Conservation (phyloP, 192 early-diverging fungal species). For the Umbelopsis ramanniana region DNA sequence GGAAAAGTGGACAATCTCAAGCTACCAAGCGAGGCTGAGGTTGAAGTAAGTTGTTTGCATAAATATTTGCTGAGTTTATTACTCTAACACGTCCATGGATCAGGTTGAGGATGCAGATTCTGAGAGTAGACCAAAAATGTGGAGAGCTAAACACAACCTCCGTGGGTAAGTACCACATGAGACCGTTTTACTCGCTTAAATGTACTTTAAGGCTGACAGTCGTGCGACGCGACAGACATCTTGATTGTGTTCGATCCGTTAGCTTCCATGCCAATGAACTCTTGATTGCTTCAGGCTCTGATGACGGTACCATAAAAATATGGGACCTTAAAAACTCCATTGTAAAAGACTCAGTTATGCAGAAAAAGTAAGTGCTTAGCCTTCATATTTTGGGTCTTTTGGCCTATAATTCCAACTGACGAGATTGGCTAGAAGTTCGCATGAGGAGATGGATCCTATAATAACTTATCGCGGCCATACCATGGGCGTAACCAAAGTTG, state of each 20-base stretch:
- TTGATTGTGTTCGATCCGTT: constrained; percentile 69
- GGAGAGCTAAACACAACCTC: constrained; percentile 63
- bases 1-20: constrained; percentile 19
- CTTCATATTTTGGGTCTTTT: background rate
- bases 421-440: background rate
- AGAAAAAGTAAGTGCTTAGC: constrained; percentile 38
- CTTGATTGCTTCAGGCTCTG: constrained; percentile 70
- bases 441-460: constrained; percentile 66
- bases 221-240: constrained; percentile 52
- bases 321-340: constrained; percentile 66
- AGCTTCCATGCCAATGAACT: constrained; percentile 61
- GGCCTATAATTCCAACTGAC: background rate
- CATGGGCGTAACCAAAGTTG: constrained; percentile 66
- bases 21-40: background rate
- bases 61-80: too few relatives aligned
- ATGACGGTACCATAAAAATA: constrained; percentile 80
- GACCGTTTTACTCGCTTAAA: background rate
- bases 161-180: constrained; percentile 49
- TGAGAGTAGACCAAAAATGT: constrained; percentile 50
- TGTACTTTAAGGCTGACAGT: background rate
- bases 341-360: constrained; percentile 25
- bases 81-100: background rate
- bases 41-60: background rate
- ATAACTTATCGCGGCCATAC: constrained; percentile 82
- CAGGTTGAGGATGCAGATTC: constrained; percentile 37